Evolutionary conservation across 139 green algal genomes (phyloP), one percentile per base, ranked within the genome.

Genomic region (Deuterostichococcus epilithicus): DNA sequence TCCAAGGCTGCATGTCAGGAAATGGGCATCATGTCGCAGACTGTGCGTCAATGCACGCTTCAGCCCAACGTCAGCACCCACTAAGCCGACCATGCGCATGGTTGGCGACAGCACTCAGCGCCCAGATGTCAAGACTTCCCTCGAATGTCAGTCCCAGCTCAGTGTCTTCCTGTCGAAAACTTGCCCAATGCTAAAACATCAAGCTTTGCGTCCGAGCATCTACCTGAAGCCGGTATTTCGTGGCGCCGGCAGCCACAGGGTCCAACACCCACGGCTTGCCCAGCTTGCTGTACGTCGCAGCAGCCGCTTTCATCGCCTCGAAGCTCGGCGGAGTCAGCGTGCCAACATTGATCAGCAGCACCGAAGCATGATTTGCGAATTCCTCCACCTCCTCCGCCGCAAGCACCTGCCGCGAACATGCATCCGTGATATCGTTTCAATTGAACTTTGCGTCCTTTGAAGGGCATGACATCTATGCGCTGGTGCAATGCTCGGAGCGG

Each of bases 211-310:
- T n/a, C n/a, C n/a, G n/a, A n/a, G n/a, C n/a, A n/a, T 38, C n/a
- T 33, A 80, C 80, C 76, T 78, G 30, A 6, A 86, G 91, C 63
- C 91, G 86, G 74, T 86, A 88, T 20, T 83, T 72, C 8, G 92
- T 96, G 68, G 91, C 89, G 10, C 91, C 91, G 63, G 87, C 91
- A 1, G 83, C 92, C 3, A 97, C 92, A 18, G 91, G 92, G 80
- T 97, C 92, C 28, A 97, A 81, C 65, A 96, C 90, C 91, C 91
- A 96, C 0, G 90, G 90, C 73, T 91, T 94, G 58, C 81, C 79
- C 25, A 84, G 36, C 15, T 80, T 74, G 23, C 82, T 78, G 0
- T 90, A 88, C 65, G 78, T 37, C 30, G 84, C 80, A 0, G 87
- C 88, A 15, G 87, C 88, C 38, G 91, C 78, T 74, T 89, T 86